Percentiles rank a stretch among this genome's conserved stretches.
Evolutionary conservation across 805 yeast genomes (phyloP).

Genomic region (Spathaspora gorwiae): DNA sequence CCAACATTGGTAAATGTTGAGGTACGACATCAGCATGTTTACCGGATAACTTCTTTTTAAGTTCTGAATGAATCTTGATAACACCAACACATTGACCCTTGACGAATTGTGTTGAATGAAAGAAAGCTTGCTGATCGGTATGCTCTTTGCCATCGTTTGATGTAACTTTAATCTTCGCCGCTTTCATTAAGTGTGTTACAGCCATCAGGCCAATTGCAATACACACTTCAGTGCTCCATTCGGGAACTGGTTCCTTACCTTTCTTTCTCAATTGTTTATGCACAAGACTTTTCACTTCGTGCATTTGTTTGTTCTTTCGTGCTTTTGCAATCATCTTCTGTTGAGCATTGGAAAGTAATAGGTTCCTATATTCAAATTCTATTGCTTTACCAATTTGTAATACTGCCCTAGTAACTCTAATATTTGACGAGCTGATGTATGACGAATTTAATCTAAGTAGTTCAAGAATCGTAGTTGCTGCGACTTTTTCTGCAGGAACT

Average conservation of each 20-base stretch:
- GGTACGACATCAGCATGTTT: constrained; percentile 70
- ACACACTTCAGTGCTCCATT: constrained; percentile 26
- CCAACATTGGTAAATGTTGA: constrained; percentile 87
- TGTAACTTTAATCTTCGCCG: constrained; percentile 72
- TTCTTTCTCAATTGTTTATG: no score
- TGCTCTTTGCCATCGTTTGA: constrained; percentile 35
- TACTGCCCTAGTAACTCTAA: constrained; percentile 80
- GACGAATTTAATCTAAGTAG: constrained; percentile 68
- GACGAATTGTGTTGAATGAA: constrained; percentile 79
- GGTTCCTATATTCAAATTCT: constrained; percentile 78
- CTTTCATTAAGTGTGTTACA: constrained; percentile 68
- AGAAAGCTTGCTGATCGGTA: constrained; percentile 85
- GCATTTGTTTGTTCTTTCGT: not conserved
- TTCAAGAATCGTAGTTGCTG: constrained; percentile 82
- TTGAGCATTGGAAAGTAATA: constrained; percentile 45
- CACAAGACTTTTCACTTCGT: no score
- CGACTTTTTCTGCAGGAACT: constrained; percentile 75
- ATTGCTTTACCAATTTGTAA: constrained; percentile 77
- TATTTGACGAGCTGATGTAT: constrained; percentile 73
- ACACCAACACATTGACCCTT: constrained; percentile 81
- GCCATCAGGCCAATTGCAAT: constrained; percentile 80
- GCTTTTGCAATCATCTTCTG: constrained; percentile 29
- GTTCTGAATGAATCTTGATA: constrained; percentile 64
- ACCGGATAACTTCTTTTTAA: constrained; percentile 63
- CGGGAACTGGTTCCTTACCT: constrained; percentile 9